These are phyloP conservation scores for Naganishia randhawae DNA, from an alignment of 768 basidiomycete species.

Conservation along the genomic window DNA sequence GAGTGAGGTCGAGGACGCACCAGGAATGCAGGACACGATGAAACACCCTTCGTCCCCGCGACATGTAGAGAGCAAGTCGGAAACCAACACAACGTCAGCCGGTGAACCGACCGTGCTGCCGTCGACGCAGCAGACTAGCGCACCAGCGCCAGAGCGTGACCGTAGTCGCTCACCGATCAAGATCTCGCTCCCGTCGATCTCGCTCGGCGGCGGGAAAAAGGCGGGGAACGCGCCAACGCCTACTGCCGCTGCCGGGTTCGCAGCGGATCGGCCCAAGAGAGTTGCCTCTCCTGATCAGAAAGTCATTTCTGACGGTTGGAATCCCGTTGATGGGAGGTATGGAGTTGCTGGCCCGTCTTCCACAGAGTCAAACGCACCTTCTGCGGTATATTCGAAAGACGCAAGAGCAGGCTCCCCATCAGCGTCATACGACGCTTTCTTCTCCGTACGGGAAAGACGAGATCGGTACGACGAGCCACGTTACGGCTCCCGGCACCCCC, in stretches of 20 bases:
- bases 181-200: not conserved
- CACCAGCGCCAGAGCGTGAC: not conserved
- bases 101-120: not conserved
- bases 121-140: not conserved
- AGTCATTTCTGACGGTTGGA: too few species aligned
- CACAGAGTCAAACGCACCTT: too few species aligned
- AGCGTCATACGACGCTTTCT: too few species aligned
- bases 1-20: not conserved
- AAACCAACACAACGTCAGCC: not conserved
- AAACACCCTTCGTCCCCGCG: not conserved
- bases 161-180: constrained; percentile 10
- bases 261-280: not conserved
- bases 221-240: not conserved
- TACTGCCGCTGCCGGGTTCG: not conserved
- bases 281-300: too few species aligned
- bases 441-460: not conserved
- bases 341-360: too few species aligned
- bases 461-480: not conserved
- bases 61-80: not conserved
- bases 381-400: too few species aligned
- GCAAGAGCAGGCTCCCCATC: too few species aligned
- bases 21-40: not conserved
- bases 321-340: too few species aligned
- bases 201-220: not conserved
- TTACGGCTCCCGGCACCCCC: not conserved